Percentiles rank a stretch among this genome's conserved stretches.
Conservation (phyloP, 2,329 filamentous ascomycete species). For the Ophiostoma pallidulum region DNA sequence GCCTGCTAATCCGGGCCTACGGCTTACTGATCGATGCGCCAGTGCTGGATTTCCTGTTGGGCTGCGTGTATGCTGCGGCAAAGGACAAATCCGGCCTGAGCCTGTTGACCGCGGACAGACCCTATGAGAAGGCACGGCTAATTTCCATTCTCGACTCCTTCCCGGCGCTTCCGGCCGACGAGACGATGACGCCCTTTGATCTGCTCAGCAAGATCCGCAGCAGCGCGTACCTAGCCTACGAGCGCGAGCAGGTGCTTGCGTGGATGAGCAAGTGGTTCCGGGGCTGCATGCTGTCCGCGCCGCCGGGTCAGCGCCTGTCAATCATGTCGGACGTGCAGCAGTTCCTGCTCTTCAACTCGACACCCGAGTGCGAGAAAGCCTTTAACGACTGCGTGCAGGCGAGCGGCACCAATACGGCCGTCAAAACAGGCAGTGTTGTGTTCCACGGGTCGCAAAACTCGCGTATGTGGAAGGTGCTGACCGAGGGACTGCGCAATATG, state of each 20-base stretch:
- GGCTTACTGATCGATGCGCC: conserved; percentile 17
- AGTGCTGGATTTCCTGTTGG: conserved; percentile 19
- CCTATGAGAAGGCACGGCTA: conserved; percentile 11
- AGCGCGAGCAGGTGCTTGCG: conserved; percentile 15
- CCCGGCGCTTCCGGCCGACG: conserved; percentile 12
- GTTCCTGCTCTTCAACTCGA: conserved; percentile 18
- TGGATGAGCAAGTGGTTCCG: conserved; percentile 19
- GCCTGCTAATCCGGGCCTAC: conserved; percentile 14
- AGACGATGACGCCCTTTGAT: conserved; percentile 8
- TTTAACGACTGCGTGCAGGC: conserved; percentile 10
- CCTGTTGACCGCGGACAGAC: conserved; percentile 15
- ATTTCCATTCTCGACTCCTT: conserved; percentile 17
- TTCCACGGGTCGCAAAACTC: conserved; percentile 17
- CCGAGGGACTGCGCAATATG: conserved; percentile 17
- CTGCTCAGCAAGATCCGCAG: conserved; percentile 14
- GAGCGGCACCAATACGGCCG: neutral
- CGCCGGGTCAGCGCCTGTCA: conserved; percentile 15
- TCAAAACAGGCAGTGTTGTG: conserved; percentile 10
- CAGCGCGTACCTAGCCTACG: neutral
- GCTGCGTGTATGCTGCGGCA: conserved; percentile 16
- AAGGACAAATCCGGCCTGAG: conserved; percentile 8
- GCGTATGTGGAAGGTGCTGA: conserved; percentile 18
- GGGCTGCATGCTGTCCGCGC: conserved; percentile 18
- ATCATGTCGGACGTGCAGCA: conserved; percentile 18
- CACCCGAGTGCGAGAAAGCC: conserved; percentile 15